These are phyloP conservation scores for Plectranthus barbatus DNA, from an alignment of 257 asterid species.

Conservation along the genomic window DNA sequence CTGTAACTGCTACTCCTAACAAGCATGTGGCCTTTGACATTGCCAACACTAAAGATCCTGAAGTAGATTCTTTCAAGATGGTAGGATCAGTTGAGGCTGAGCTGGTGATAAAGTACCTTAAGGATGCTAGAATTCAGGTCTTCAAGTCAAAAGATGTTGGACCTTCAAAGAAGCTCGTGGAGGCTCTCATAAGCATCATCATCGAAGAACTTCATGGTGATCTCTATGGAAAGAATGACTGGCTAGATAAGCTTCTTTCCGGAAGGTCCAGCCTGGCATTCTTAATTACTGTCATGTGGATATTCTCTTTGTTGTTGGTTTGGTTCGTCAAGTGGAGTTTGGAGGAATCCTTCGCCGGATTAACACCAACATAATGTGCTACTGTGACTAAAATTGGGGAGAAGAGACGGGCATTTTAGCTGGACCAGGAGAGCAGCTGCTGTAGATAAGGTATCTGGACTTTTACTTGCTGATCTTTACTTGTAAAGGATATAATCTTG, in stretches of 20 bases:
- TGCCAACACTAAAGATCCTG: constrained; percentile 4
- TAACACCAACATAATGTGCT: constrained; percentile 42
- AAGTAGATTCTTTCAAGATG: constrained; percentile 14
- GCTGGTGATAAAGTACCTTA: constrained; percentile 35
- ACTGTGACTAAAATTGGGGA: neutral
- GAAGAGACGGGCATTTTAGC: neutral
- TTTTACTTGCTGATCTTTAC: constrained; percentile 6
- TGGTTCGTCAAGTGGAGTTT: constrained; percentile 17
- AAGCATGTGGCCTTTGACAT: constrained; percentile 3
- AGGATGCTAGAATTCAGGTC: constrained; percentile 41
- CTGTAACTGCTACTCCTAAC: constrained; percentile 17
- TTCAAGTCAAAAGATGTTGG: constrained; percentile 33
- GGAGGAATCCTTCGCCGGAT: constrained; percentile 9
- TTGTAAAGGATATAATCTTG: neutral
- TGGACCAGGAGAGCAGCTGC: neutral
- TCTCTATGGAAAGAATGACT: constrained; percentile 31
- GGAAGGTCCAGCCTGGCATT: constrained; percentile 24
- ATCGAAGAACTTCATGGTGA: constrained; percentile 37
- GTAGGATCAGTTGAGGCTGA: constrained; percentile 36
- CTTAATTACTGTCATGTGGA: constrained; percentile 29
- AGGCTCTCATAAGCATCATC: constrained; percentile 26
- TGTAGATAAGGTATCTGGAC: neutral
- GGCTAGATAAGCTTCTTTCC: constrained; percentile 21
- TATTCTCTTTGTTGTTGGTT: constrained; percentile 18
- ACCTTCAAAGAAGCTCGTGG: constrained; percentile 45